Evolutionary conservation across 2,329 filamentous ascomycete genomes (phyloP).

Genomic region (Alternaria incomplexa): DNA sequence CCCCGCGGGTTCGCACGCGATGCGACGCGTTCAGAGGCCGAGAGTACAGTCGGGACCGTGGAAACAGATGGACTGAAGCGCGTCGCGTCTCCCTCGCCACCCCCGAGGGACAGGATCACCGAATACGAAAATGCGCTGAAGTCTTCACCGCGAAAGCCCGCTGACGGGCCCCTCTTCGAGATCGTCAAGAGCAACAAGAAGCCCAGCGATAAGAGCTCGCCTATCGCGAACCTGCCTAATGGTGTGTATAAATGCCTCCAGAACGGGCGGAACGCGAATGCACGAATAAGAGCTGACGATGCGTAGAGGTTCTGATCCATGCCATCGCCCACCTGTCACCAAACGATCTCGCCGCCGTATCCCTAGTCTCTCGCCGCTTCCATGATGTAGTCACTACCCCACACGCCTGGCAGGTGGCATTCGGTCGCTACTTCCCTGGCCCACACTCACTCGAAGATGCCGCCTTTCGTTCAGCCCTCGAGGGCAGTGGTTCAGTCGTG

Average conservation of each 20-base stretch:
- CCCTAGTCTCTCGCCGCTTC: constrained; percentile 86
- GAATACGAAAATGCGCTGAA: constrained; percentile 61
- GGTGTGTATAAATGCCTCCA: constrained; percentile 61
- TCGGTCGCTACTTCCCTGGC: constrained; percentile 87
- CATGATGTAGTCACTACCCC: constrained; percentile 86
- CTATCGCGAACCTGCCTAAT: constrained; percentile 74
- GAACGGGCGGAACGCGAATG: not conserved
- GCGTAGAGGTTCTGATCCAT: constrained; percentile 85
- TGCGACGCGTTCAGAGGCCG: constrained; percentile 28
- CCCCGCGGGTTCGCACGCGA: constrained; percentile 23
- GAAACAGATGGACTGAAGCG: constrained; percentile 39
- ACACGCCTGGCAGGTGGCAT: constrained; percentile 92
- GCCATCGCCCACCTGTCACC: constrained; percentile 89
- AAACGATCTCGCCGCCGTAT: constrained; percentile 79
- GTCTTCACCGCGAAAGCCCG: constrained; percentile 47
- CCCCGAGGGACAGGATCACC: constrained; percentile 57
- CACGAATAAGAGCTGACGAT: constrained; percentile 16
- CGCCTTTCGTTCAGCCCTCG: constrained; percentile 53
- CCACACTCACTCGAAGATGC: constrained; percentile 62
- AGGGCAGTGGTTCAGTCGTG: constrained; percentile 52
- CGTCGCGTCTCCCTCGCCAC: constrained; percentile 26
- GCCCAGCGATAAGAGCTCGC: constrained; percentile 53
- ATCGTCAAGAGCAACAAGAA: constrained; percentile 57
- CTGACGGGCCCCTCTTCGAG: constrained; percentile 58
- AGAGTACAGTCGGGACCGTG: constrained; percentile 12